phyloP scores from a whole-genome alignment of 352 stramenopile species.

The Phytophthora boehmeriae region DNA sequence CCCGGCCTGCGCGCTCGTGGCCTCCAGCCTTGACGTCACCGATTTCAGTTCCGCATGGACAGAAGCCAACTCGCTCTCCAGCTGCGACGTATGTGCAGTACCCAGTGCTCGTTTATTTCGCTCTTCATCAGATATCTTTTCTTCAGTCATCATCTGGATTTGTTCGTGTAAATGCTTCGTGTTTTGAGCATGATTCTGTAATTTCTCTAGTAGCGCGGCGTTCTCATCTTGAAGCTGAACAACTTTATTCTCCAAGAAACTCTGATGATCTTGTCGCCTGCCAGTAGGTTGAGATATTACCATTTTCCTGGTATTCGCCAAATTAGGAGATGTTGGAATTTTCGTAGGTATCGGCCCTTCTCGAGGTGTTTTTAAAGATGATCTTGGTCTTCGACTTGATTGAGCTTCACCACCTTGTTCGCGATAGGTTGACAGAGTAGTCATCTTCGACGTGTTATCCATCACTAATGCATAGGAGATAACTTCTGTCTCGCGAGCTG shows the following conservation, averaged over 20 bases:
- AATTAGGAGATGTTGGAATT: constrained; percentile 24
- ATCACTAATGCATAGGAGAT: constrained; percentile 7
- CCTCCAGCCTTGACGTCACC: not conserved
- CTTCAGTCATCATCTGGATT: constrained; percentile 37
- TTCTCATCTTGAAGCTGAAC: constrained; percentile 42
- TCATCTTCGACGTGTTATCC: not conserved
- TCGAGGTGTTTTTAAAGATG: constrained; percentile 25
- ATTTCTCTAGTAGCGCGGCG: constrained; percentile 17
- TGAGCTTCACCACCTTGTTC: constrained; percentile 2
- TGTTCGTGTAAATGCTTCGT: constrained; percentile 23
- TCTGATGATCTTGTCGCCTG: not conserved
- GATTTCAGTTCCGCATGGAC: not conserved
- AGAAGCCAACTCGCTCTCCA: constrained; percentile 1
- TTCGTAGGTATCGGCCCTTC: constrained; percentile 20
- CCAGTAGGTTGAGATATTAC: not conserved
- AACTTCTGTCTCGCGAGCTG: not conserved
- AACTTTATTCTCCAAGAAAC: constrained; percentile 20
- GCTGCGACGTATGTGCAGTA: not conserved
- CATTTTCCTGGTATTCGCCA: constrained; percentile 6
- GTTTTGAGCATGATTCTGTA: constrained; percentile 27
- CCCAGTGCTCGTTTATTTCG: constrained; percentile 22
- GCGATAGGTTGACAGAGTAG: not conserved
- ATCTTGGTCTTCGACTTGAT: constrained; percentile 36
- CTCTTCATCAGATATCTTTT: constrained; percentile 21
- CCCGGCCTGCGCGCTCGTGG: not conserved